Evolutionary conservation across 2,329 filamentous ascomycete species (phyloP), one percentile per base, ranked within the genome.

Genomic region (Pseudogymnoascus sp.): DNA sequence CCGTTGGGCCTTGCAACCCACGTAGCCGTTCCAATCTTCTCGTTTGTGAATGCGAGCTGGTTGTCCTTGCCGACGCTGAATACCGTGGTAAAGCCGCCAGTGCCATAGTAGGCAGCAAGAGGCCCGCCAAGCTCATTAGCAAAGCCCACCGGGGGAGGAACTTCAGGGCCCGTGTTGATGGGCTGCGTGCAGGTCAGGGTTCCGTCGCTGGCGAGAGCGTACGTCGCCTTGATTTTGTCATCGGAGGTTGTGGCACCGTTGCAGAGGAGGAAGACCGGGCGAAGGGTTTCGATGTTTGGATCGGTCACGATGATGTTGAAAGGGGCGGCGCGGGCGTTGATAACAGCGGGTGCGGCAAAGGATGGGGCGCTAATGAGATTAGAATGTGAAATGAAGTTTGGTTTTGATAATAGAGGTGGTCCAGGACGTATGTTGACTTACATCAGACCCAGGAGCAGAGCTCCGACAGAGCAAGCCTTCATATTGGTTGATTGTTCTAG

Each of bases 231-330:
- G 25, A 33, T 53, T 5, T 6, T 12, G n/a, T 7, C 6, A 12
- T 53, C n/a, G 1, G 47, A 53, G 9, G 47, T 53, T 1, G 47
- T 53, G n/a, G 47, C 47, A 20, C 47, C 47, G n/a, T 53, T 33
- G 47, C 47, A 53, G 47, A 53, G 47, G 5, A 53, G 47, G 15
- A 53, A 53, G 25, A 53, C 28, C n/a, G 47, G 25, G n/a, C 8
- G 25, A 9, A 53, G n/a, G 25, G 25, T 53, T 18, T 33, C n/a
- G n/a, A 53, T 6, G 47, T 53, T 53, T 33, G 47, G 47, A 3
- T 53, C 47, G 8, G 47, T 53, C 18, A 53, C 47, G 25, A 53
- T 53, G 47, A 53, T 33, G 28, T 53, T 53, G 25, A 53, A 53
- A 6, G 47, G 47, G 47, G 47, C 47, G 9, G 47, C 47, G 9